phyloP scores from a whole-genome alignment of 495 filamentous ascomycete genomes.

The Neurospora discreta region DNA sequence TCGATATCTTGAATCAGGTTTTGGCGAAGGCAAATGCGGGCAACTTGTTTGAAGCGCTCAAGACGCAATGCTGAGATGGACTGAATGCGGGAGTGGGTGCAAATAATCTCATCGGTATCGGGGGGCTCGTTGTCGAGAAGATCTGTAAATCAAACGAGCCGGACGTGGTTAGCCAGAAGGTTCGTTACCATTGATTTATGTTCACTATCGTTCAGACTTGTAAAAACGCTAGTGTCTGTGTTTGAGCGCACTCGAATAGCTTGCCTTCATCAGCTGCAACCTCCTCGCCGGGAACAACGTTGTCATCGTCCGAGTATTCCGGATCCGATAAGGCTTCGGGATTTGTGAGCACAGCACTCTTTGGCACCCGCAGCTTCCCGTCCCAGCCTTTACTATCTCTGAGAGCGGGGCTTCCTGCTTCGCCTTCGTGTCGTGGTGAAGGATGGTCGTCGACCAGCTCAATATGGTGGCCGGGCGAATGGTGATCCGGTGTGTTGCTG shows the following conservation, averaged over 20 bases:
- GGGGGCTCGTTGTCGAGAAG: slow-evolving; percentile 41
- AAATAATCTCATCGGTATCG: slow-evolving; percentile 69
- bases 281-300: slow-evolving; percentile 62
- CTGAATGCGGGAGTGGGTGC: slow-evolving; percentile 72
- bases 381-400: slow-evolving; percentile 78
- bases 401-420: slow-evolving; percentile 27
- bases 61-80: slow-evolving; percentile 70
- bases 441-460: slow-evolving; percentile 30
- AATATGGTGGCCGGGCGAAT: slow-evolving; percentile 18
- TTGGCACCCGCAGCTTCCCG: slow-evolving; percentile 72
- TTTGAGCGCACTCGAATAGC: slow-evolving; percentile 1
- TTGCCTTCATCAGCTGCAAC: slow-evolving; percentile 75
- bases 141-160: slow-evolving; percentile 22
- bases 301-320: slow-evolving; percentile 71
- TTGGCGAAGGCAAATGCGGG: slow-evolving; percentile 84
- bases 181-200: neutral
- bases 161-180: neutral
- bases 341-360: slow-evolving; percentile 51
- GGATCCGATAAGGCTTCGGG: slow-evolving; percentile 71
- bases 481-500: slow-evolving; percentile 18
- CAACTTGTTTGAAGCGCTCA: slow-evolving; percentile 68
- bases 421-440: slow-evolving; percentile 29
- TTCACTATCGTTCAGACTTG: neutral
- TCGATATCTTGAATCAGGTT: slow-evolving; percentile 78
- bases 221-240: neutral